phyloP scores from a whole-genome alignment of 805 yeast species.

The Wickerhamiella azymoides region DNA sequence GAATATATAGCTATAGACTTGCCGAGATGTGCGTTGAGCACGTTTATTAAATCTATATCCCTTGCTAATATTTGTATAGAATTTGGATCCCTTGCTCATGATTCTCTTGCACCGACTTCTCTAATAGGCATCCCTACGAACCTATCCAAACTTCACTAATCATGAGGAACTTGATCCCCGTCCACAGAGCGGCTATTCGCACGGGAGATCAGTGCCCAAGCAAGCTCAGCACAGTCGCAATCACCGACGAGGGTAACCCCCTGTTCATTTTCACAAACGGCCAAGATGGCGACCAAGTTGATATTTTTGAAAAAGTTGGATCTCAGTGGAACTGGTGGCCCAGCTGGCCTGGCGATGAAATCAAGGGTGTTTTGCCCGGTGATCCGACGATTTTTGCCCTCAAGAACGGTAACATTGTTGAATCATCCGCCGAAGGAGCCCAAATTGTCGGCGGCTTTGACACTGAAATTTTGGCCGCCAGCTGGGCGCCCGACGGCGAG shows the following conservation, averaged over 20 bases:
- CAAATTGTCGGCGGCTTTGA: slow-evolving; percentile 81
- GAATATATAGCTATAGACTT: not conserved
- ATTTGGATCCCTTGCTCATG: too few species aligned
- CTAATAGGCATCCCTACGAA: not conserved
- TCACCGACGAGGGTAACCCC: slow-evolving; percentile 9
- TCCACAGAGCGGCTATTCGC: slow-evolving; percentile 9
- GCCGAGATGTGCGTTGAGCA: too few species aligned
- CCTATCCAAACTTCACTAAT: not conserved
- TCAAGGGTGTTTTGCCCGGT: slow-evolving; percentile 37
- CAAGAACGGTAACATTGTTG: slow-evolving; percentile 57
- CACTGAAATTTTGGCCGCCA: slow-evolving; percentile 53
- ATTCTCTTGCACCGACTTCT: too few species aligned
- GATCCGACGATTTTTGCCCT: slow-evolving; percentile 53
- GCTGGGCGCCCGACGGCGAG: slow-evolving; percentile 91
- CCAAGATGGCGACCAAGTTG: slow-evolving; percentile 1
- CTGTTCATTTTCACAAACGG: slow-evolving; percentile 5
- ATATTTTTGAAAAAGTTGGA: not conserved
- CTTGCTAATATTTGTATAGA: too few species aligned
- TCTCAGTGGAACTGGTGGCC: slow-evolving; percentile 9
- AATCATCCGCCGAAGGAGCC: slow-evolving; percentile 37
- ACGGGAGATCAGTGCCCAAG: slow-evolving; percentile 9
- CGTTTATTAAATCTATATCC: too few species aligned
- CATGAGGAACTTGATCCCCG: slow-evolving; percentile 13
- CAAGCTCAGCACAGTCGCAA: slow-evolving; percentile 2
- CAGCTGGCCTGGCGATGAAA: slow-evolving; percentile 7